A percentile compares a stretch with the other conserved stretches of the same genome.
Conservation (phyloP, 306 rosid species). For the Carpinus fangiana region DNA sequence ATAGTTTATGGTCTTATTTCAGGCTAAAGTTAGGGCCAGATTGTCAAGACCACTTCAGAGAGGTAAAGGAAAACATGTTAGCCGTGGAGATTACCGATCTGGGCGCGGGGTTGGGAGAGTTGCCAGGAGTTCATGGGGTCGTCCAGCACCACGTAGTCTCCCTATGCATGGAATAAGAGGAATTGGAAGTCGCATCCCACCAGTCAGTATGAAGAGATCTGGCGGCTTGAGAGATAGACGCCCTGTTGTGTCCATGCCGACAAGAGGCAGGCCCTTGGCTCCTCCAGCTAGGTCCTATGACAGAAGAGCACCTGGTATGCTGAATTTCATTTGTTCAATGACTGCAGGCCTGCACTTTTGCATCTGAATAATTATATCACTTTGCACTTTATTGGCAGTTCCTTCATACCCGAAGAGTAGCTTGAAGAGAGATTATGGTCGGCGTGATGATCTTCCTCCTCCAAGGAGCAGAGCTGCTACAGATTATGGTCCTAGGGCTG, state of each 20-base stretch:
- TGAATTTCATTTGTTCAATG: background rate
- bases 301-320: constrained; percentile 80
- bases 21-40: constrained; percentile 98
- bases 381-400: constrained; percentile 40
- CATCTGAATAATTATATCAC: constrained; percentile 5
- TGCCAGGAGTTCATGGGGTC: constrained; percentile 74
- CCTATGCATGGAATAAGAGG: constrained; percentile 73
- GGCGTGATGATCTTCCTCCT: constrained; percentile 81
- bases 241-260: constrained; percentile 60
- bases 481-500: constrained; percentile 76
- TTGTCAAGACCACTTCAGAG: constrained; percentile 96
- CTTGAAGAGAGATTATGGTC: constrained; percentile 77
- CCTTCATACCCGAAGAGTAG: constrained; percentile 73
- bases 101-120: constrained; percentile 53
- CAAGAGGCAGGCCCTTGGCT: constrained; percentile 67
- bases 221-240: constrained; percentile 79
- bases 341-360: constrained; percentile 8
- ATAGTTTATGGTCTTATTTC: constrained; percentile 23
- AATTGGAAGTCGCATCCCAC: constrained; percentile 63
- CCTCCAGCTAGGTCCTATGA: constrained; percentile 83
- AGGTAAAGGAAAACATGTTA: constrained; percentile 75
- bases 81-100: constrained; percentile 74
- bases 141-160: constrained; percentile 59
- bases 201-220: constrained; percentile 59
- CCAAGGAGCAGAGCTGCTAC: constrained; percentile 73